Base-by-base conservation (phyloP, 169 alveolate genomes). In the Cryptosporidium sp. region DNA sequence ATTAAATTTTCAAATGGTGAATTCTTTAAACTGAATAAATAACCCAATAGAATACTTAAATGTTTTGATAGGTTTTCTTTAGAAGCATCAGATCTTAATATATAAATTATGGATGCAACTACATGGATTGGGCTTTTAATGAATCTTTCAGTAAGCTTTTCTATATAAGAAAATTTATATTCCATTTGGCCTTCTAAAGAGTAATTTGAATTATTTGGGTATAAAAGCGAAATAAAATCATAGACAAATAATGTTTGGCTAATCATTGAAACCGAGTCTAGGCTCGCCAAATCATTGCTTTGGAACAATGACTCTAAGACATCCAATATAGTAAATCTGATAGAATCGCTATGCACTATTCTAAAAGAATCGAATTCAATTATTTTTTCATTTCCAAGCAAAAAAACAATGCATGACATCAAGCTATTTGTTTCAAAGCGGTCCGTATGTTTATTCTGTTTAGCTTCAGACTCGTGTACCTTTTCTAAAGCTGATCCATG, bases 51-150 rank as follows among this genome's bases (percentile, higher is more conserved):
- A 33, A 56, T 26, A n/a, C 68, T 42, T n/a, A 73, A 51, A 42
- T 56, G 53, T 39, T 12, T 73, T 6, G 33, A 42, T 7, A 73
- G 14, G 14, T 29, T 21, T 10, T 58, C 44, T 33, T 35, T 31
- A 5, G 48, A 53, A 52, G 31, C 7, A 10, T 73, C 71, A 33
- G 60, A 52, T 52, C 68, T 56, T 21, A 73, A 44, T 29, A 80
- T 26, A 51, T 60, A 80, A n/a, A 80, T 21, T 7, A 65, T 61
- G 10, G 51, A 16, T 6, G 89, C 61, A 45, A 62, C 89, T 5
- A 48, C 29, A 33, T 80, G 89, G 56, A 7, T 62, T 60, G 89
- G 89, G 45, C 89, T 80, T 29, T 62, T 80, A 23, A 80, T 42
- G 26, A 80, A 80, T 8, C 39, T 48, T 44, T 70, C 84, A 10